Base-by-base conservation (phyloP, 2,329 filamentous ascomycete genomes). In the Penicillium sp. region DNA sequence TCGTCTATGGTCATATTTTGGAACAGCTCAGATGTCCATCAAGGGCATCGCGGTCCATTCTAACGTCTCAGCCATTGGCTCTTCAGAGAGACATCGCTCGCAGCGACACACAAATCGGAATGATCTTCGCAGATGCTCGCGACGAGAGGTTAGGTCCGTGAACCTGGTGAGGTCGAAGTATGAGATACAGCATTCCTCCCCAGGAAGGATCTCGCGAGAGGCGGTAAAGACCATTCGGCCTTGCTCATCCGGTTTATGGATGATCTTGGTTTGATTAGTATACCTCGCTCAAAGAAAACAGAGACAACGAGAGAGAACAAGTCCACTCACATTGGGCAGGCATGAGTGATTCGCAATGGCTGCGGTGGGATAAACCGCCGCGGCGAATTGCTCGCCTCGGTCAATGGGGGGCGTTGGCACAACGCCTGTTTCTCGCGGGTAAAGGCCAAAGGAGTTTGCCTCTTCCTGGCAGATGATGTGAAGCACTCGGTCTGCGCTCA, bases 131-230 rank as follows among this genome's bases (percentile, higher is more conserved):
- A 63, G 45, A 46, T 57, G 56, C 1, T 51, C 49, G 4, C 58
- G 47, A 4, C 60, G 55, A 2, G 43, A 43, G 11, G 31, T 30
- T 2, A 60, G 25, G 11, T 52, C 48, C 1, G 37, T 44, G 20
- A 48, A 38, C 28, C 51, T 38, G 2, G 53, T 53, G 16, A 63
- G 19, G 20, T 63, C 59, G 27, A 63, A 63, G 23, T 63, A 63
- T 0, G 60, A 54, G 20, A 63, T 63, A 26, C 59, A 63, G 34
- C 60, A 63, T 46, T 63, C 60, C 21, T 63, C 57, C 1, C 55
- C 60, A 0, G 53, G 32, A 1, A 42, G 35, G 14, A 63, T 63
- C 13, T 63, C 57, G 7, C 49, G 43, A 8, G 52, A 51, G 0
- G 59, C 53, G 2, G 56, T 58, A 16, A 62, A 63, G 1, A 63